Base-by-base conservation (phyloP, 179 eudicot genomes). In the Drosera spatulata region DNA sequence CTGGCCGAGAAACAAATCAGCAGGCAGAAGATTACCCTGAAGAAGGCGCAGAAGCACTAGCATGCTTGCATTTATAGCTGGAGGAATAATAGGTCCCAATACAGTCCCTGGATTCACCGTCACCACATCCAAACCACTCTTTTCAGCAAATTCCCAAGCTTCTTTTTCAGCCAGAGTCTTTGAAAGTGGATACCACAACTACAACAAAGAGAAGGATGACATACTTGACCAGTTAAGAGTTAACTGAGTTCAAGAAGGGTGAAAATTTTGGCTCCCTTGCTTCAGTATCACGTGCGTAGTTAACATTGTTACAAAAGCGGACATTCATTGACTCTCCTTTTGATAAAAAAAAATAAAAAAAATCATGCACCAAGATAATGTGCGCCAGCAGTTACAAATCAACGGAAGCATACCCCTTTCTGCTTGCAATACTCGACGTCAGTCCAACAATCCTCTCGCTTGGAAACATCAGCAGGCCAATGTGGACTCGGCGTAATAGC, bases 111-210 rank as follows among this genome's bases (percentile, higher is more conserved):
- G 95, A 67, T 86, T 84, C 56, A 93, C 80, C 60, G 84, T 95
- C 52, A 89, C 95, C 50, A 93, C 67, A 60, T 93, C 93, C 71
- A 93, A 67, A 14, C 65, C 82, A 48, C 84, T 84, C 65, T 84
- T 86, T 68, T 81, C 70, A 39, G 93, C 76, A 71, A 80, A 89
- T 51, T 89, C 83, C 99, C 97, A 93, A 39, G 99, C 81, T 49
- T 86, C 85, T 58, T 93, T 86, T 60, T 93, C 99, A 15, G 99
- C 96, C 40, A 71, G 65, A 9, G 79, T 79, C 77, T 93, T 93
- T 7, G 99, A 93, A n/a, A 80, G 81, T 14, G 96, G 76, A 73
- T 93, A 93, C 99, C 96, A 88, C 14, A 93, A 43, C 96, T 90
- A 59, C 48, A 74, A 62, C 66, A 51, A 43, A 15, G 61, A 9